phyloP scores from a whole-genome alignment of 495 filamentous ascomycete species.

The Aspergillus indologenus region DNA sequence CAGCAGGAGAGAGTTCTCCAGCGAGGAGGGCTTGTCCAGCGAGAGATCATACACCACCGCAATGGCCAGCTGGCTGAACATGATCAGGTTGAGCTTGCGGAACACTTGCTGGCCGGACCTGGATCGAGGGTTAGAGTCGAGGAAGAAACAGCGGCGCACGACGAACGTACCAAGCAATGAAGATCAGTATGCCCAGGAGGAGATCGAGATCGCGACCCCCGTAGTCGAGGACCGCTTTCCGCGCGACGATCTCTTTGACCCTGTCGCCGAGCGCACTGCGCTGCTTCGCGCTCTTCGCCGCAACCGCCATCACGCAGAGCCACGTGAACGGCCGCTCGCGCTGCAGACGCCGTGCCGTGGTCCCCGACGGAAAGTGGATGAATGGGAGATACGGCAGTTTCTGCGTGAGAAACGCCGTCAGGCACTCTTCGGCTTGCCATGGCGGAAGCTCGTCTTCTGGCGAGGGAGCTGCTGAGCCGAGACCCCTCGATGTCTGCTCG shows the following conservation, averaged over 20 bases:
- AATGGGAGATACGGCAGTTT: constrained; percentile 1
- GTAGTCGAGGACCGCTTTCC: neutral
- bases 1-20: neutral
- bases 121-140: neutral
- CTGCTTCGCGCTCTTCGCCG: neutral
- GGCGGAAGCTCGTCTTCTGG: neutral
- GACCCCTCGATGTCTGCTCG: neutral
- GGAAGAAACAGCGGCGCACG: no score
- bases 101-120: constrained; percentile 4
- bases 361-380: neutral
- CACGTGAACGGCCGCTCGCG: constrained; percentile 1
- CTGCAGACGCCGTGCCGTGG: neutral
- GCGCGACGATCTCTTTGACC: neutral
- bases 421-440: neutral
- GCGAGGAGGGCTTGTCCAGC: neutral
- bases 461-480: neutral
- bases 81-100: neutral
- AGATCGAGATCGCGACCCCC: constrained; percentile 1
- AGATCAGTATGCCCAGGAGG: neutral
- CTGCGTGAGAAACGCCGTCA: neutral
- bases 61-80: neutral
- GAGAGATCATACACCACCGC: neutral
- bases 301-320: constrained; percentile 3
- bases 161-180: constrained; percentile 4
- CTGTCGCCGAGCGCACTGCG: neutral